Percentiles rank a stretch among this genome's conserved stretches.
These are phyloP conservation scores for Triangularia verruculosa DNA, from an alignment of 2,329 filamentous ascomycete species.

Conservation along the genomic window DNA sequence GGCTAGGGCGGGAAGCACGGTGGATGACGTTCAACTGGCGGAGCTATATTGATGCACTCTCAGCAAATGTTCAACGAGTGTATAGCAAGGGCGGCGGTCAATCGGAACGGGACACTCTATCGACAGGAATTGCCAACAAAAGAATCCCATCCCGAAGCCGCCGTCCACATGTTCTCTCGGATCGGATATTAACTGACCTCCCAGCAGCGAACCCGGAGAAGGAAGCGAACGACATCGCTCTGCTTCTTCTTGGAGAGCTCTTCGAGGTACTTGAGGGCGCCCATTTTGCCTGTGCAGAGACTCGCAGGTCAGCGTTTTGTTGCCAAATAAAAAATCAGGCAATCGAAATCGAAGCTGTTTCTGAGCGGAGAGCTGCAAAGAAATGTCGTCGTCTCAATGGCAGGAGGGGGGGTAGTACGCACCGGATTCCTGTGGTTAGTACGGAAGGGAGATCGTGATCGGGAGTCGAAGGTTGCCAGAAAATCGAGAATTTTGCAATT, in stretches of 20 bases:
- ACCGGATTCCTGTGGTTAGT: slow-evolving; percentile 31
- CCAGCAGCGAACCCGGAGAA: slow-evolving; percentile 99
- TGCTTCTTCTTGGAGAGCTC: slow-evolving; percentile 99
- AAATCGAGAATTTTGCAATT: slow-evolving; percentile 26
- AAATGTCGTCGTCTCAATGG: slow-evolving; percentile 8
- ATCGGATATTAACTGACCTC: slow-evolving; percentile 71
- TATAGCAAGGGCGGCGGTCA: slow-evolving; percentile 67
- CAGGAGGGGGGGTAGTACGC: slow-evolving; percentile 18
- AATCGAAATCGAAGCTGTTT: slow-evolving; percentile 7
- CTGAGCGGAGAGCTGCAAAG: slow-evolving; percentile 4
- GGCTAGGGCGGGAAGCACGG: slow-evolving; percentile 95
- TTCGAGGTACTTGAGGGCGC: slow-evolving; percentile 99
- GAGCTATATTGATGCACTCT: slow-evolving; percentile 99
- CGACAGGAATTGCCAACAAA: slow-evolving; percentile 18
- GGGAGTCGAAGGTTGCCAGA: slow-evolving; percentile 19
- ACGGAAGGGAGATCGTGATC: slow-evolving; percentile 25
- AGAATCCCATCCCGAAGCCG: slow-evolving; percentile 13
- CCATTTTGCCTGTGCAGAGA: slow-evolving; percentile 64
- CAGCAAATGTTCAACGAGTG: slow-evolving; percentile 99
- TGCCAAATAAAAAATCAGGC: slow-evolving; percentile 14
- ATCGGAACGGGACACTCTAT: slow-evolving; percentile 4
- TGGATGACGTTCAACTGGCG: slow-evolving; percentile 99
- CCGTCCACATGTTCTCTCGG: slow-evolving; percentile 27
- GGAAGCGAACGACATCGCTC: slow-evolving; percentile 99
- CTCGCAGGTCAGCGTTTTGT: slow-evolving; percentile 21